These are phyloP conservation scores for Coelastrella sp. DNA, from an alignment of 139 green algal genomes.

Conservation along the genomic window DNA sequence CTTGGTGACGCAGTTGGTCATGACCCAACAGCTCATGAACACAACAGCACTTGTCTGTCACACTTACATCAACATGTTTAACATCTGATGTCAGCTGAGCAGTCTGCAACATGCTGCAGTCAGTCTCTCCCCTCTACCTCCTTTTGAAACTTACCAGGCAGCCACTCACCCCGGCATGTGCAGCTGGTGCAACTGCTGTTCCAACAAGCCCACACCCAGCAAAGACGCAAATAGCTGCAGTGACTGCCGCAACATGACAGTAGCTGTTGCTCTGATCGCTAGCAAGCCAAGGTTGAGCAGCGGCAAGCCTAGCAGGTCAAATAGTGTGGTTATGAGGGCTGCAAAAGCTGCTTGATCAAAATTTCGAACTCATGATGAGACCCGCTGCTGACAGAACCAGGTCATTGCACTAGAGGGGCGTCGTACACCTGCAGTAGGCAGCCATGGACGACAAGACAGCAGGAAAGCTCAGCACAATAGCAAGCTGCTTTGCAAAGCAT, in stretches of 20 bases:
- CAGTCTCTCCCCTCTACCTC: no score
- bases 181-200: conserved; percentile 6
- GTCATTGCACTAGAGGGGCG: neutral
- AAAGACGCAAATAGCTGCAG: conserved; percentile 40
- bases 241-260: conserved; percentile 48
- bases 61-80: no score
- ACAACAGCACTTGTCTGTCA: no score
- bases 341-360: conserved; percentile 38
- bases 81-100: no score
- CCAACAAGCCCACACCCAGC: neutral
- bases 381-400: neutral
- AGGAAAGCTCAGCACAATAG: no score
- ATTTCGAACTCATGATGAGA: neutral
- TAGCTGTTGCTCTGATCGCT: conserved; percentile 27
- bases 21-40: no score
- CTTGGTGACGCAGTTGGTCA: no score
- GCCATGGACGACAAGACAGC: no score
- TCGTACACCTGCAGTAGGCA: conserved; percentile 9
- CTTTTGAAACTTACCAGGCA: conserved; percentile 30
- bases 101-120: no score
- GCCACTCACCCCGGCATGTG: neutral
- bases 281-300: conserved; percentile 47
- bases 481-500: neutral
- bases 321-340: conserved; percentile 26
- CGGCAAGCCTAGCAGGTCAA: conserved; percentile 1